Evolutionary conservation across 768 basidiomycete genomes (phyloP).

Genomic region (Russula vinacea): DNA sequence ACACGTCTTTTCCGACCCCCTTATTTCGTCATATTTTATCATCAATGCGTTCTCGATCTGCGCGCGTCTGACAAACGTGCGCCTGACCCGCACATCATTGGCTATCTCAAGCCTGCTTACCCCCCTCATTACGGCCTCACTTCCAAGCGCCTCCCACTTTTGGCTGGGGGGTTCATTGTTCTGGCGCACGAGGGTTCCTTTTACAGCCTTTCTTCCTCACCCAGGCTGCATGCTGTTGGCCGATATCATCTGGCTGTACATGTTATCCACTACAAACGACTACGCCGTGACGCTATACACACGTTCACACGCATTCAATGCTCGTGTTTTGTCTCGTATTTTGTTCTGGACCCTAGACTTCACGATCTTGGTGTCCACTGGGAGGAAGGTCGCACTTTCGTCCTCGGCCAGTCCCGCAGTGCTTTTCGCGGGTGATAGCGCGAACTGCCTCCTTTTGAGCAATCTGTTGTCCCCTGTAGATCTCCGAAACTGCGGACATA

Average conservation of each 20-base stretch:
- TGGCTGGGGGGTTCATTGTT: slow-evolving; percentile 13
- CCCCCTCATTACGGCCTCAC: slow-evolving; percentile 17
- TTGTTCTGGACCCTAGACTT: neutral
- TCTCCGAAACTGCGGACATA: neutral
- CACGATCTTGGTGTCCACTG: neutral
- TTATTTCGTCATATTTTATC: slow-evolving; percentile 23
- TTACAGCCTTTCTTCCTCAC: slow-evolving; percentile 16
- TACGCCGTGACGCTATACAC: slow-evolving; percentile 4
- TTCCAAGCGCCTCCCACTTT: slow-evolving; percentile 19
- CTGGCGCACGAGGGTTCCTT: slow-evolving; percentile 16
- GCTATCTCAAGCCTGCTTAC: slow-evolving; percentile 16
- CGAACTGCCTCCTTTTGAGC: slow-evolving; percentile 4
- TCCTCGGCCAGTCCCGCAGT: slow-evolving; percentile 3
- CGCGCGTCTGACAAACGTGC: slow-evolving; percentile 24
- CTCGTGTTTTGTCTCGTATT: neutral
- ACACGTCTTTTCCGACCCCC: slow-evolving; percentile 7
- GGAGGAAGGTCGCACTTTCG: neutral
- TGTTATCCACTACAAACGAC: neutral
- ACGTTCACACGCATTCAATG: neutral
- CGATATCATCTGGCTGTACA: neutral
- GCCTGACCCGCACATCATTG: slow-evolving; percentile 3
- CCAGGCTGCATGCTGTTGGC: slow-evolving; percentile 12
- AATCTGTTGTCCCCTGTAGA: neutral
- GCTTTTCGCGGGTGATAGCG: neutral
- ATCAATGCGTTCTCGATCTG: slow-evolving; percentile 17